phyloP scores from a whole-genome alignment of 495 filamentous ascomycete species.

The Aspergillus sclerotioniger region DNA sequence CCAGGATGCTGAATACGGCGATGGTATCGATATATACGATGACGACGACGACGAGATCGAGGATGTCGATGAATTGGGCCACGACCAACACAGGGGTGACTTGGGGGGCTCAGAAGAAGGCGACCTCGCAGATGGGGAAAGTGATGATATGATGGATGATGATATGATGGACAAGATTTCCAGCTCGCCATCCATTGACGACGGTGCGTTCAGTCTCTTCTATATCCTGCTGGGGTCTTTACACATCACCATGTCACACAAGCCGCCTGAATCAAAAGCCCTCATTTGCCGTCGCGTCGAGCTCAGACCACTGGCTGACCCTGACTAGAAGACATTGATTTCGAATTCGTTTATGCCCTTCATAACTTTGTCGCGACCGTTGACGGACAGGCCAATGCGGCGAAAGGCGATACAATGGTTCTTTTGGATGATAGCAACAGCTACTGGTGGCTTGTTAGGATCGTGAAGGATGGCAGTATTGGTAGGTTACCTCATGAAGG shows the following conservation, averaged over 20 bases:
- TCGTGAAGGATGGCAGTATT: conserved; percentile 96
- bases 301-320: conserved; percentile 54
- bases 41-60: conserved; percentile 42
- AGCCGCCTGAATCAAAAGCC: background rate
- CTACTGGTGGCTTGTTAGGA: conserved; percentile 98
- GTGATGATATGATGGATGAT: conserved; percentile 78
- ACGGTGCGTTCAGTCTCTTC: conserved; percentile 68
- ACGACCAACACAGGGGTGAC: conserved; percentile 48
- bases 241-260: conserved; percentile 5
- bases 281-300: background rate
- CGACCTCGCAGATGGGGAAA: conserved; percentile 71
- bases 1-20: conserved; percentile 44
- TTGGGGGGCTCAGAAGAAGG: conserved; percentile 47
- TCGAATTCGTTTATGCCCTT: conserved; percentile 97
- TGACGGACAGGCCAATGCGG: conserved; percentile 96
- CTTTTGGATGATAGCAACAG: conserved; percentile 99
- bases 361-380: conserved; percentile 98
- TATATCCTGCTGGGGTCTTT: background rate
- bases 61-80: conserved; percentile 31
- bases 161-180: conserved; percentile 96
- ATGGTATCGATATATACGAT: conserved; percentile 45
- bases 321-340: conserved; percentile 94
- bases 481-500: conserved; percentile 51
- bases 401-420: conserved; percentile 99
- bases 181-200: conserved; percentile 96